phyloP scores from a whole-genome alignment of 2,329 filamentous ascomycete genomes.

The Aspergillus transmontanensis region DNA sequence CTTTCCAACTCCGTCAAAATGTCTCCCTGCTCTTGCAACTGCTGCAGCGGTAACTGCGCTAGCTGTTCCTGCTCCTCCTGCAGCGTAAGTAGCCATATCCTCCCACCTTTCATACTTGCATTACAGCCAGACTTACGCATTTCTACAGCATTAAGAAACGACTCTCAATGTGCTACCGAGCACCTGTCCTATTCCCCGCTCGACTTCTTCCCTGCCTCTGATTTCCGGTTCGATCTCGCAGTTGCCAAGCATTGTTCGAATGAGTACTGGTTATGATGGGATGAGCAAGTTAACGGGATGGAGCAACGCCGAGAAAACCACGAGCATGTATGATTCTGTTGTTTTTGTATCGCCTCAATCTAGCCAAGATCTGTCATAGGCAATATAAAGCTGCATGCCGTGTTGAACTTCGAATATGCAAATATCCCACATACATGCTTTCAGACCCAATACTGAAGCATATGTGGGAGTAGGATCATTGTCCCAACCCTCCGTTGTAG shows the following conservation, averaged over 20 bases:
- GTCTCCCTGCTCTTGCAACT: conserved; percentile 17
- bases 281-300: not conserved
- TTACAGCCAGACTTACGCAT: not conserved
- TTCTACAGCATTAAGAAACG: not conserved
- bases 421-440: not conserved
- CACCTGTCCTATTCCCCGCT: not conserved
- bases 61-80: conserved; percentile 14
- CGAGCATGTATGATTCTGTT: not conserved
- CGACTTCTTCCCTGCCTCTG: not conserved
- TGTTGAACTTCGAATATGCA: not conserved
- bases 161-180: not conserved
- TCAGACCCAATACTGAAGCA: not conserved
- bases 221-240: not conserved
- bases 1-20: conserved; percentile 6
- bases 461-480: not conserved
- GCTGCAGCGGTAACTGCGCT: conserved; percentile 14
- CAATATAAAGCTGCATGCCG: not conserved
- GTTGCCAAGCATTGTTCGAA: not conserved
- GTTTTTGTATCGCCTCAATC: not conserved
- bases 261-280: not conserved
- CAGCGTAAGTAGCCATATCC: conserved; percentile 6
- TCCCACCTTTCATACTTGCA: not conserved
- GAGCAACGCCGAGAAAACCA: not conserved
- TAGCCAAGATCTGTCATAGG: not conserved
- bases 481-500: not conserved